These are phyloP conservation scores for Mucor racemosus DNA, from an alignment of 371 early-diverging fungal species.

Conservation along the genomic window DNA sequence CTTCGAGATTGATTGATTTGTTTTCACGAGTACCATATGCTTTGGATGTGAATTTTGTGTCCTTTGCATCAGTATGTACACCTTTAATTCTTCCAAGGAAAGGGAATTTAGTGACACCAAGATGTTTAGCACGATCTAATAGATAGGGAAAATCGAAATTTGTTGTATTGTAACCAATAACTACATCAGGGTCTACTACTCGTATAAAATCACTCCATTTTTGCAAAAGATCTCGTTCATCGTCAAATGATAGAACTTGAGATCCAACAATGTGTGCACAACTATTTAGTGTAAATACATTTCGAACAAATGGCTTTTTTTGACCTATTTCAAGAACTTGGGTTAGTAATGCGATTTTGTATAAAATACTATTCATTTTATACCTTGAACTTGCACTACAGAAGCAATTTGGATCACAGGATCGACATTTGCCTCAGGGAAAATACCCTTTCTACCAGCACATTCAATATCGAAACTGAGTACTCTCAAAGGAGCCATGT, in stretches of 20 bases:
- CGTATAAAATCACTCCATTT: constrained; percentile 91
- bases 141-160: constrained; percentile 99
- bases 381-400: constrained; percentile 85
- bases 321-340: constrained; percentile 56
- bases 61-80: constrained; percentile 74
- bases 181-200: constrained; percentile 78
- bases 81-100: constrained; percentile 86
- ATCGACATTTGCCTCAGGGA: constrained; percentile 94
- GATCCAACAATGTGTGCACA: constrained; percentile 96
- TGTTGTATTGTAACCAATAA: constrained; percentile 99
- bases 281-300: constrained; percentile 90
- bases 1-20: constrained; percentile 91
- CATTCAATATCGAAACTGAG: constrained; percentile 99
- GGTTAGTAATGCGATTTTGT: neutral
- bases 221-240: constrained; percentile 85
- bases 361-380: constrained; percentile 25
- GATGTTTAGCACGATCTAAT: constrained; percentile 88
- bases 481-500: constrained; percentile 95
- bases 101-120: constrained; percentile 80
- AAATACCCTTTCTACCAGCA: constrained; percentile 95
- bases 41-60: constrained; percentile 89
- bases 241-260: constrained; percentile 83
- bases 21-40: constrained; percentile 94
- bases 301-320: constrained; percentile 84
- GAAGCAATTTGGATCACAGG: constrained; percentile 99